A percentile compares a stretch with the other conserved stretches of the same genome.
Evolutionary conservation across 2,329 filamentous ascomycete genomes (phyloP).

Genomic region (Botryotinia narcissicola): DNA sequence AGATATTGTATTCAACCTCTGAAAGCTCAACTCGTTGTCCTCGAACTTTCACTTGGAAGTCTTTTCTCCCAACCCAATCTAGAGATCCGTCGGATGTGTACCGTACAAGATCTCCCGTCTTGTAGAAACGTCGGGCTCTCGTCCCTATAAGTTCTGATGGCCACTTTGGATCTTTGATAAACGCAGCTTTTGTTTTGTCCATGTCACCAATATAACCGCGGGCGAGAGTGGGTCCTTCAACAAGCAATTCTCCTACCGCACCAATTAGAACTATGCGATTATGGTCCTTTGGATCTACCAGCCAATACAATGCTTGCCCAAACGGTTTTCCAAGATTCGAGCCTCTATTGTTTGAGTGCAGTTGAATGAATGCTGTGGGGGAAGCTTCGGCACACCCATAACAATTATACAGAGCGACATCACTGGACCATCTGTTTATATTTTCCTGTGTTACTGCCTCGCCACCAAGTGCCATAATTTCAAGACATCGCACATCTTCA

Average conservation of each 20-base stretch:
- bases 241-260: conserved; percentile 41
- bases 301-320: conserved; percentile 34
- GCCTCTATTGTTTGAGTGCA: conserved; percentile 19
- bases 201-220: conserved; percentile 43
- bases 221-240: conserved; percentile 42
- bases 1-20: conserved; percentile 49
- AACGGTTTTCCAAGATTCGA: conserved; percentile 9
- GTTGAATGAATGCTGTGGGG: neutral
- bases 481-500: conserved; percentile 34
- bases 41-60: conserved; percentile 63
- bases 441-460: conserved; percentile 24
- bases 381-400: conserved; percentile 13
- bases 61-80: conserved; percentile 60
- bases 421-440: conserved; percentile 39
- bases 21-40: conserved; percentile 63
- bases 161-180: conserved; percentile 40
- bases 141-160: neutral
- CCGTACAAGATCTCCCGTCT: conserved; percentile 56
- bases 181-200: conserved; percentile 39
- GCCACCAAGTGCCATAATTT: conserved; percentile 26
- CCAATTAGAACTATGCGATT: conserved; percentile 40
- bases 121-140: conserved; percentile 49
- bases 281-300: conserved; percentile 43
- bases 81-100: conserved; percentile 57
- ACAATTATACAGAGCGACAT: conserved; percentile 12